Evolutionary conservation across 2,329 filamentous ascomycete genomes (phyloP), one percentile per base, ranked within the genome.

Genomic region (Penicillium paneum): DNA sequence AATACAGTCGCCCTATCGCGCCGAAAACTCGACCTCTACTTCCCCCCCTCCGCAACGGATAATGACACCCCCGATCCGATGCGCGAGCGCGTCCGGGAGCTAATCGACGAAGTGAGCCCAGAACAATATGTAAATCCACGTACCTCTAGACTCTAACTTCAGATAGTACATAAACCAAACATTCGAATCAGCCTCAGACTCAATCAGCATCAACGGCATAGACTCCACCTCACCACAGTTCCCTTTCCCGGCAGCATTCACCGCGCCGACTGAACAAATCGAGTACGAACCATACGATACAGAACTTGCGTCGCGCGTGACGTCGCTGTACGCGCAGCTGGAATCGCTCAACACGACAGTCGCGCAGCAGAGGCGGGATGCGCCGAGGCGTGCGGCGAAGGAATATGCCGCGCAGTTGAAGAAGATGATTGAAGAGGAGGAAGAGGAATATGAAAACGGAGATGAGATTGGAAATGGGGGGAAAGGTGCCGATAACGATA

Each of bases 381-480:
- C 76, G 49, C 78, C 78, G 1, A 62, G 56, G 6, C 65, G 67
- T 24, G 76, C 76, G 19, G 77, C 78, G 24, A 68, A 64, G 51
- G 62, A 57, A 21, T 78, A 75, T 62, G 68, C 66, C 15, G 68
- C 73, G 34, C 55, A 68, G 34, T 57, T 79, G 57, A 64, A 58
- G 39, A 62, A 59, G 34, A 65, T 64, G 31, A 58, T 78, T n/a
- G 60, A 67, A 29, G 67, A 67, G 26, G 75, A 78, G 24, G 68
- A 72, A 24, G 71, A 76, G 42, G 70, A 69, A 21, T 50, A 89
- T 81, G 56, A 86, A 88, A 74, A 86, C 88, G 7, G 87, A 84
- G 75, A 82, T 4, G 29, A 39, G 24, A n/a, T 35, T 15, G 39
- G 3, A 17, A 19, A 11, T 21, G 74, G 64, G 81, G 78, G 7